A percentile compares a stretch with the other conserved stretches of the same genome.
phyloP scores from a whole-genome alignment of 2,329 filamentous ascomycete genomes.

The Paradendryphiella salina region DNA sequence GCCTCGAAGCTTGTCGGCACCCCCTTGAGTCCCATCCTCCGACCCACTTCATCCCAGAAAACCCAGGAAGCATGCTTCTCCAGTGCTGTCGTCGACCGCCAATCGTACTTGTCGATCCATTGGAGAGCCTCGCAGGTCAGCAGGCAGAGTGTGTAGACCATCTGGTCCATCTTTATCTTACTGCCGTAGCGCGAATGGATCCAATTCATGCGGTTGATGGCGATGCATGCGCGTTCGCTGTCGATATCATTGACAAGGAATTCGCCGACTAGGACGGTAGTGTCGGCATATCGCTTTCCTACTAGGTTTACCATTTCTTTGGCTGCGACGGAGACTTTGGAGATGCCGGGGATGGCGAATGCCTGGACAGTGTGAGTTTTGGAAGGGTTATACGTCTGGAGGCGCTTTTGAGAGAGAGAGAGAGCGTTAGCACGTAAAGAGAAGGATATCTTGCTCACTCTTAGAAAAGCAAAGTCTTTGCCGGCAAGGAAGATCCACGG shows the following conservation, averaged over 20 bases:
- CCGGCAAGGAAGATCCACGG: conserved; percentile 13
- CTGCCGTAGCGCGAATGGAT: conserved; percentile 14
- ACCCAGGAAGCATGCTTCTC: conserved; percentile 16
- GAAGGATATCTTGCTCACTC: neutral
- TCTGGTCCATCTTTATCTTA: conserved; percentile 15
- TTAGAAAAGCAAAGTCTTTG: conserved; percentile 15
- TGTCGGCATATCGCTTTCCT: conserved; percentile 16
- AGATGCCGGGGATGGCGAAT: conserved; percentile 14
- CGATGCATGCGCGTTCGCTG: conserved; percentile 17
- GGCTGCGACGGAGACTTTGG: conserved; percentile 12
- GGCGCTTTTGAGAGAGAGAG: neutral
- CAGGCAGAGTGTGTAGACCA: conserved; percentile 17
- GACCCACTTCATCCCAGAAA: conserved; percentile 14
- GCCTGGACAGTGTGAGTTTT: neutral
- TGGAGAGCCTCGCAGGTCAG: conserved; percentile 13
- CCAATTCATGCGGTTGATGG: conserved; percentile 18
- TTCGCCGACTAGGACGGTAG: conserved; percentile 14
- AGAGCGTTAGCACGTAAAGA: neutral
- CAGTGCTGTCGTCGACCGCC: conserved; percentile 6
- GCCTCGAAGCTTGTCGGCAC: conserved; percentile 11
- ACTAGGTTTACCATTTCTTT: conserved; percentile 13
- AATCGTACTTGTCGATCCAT: conserved; percentile 16
- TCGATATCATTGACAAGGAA: conserved; percentile 17
- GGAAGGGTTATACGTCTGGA: neutral
- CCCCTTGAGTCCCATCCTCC: conserved; percentile 13